Conservation (phyloP, 2,329 filamentous ascomycete species). For the Falciphora oryzae region DNA sequence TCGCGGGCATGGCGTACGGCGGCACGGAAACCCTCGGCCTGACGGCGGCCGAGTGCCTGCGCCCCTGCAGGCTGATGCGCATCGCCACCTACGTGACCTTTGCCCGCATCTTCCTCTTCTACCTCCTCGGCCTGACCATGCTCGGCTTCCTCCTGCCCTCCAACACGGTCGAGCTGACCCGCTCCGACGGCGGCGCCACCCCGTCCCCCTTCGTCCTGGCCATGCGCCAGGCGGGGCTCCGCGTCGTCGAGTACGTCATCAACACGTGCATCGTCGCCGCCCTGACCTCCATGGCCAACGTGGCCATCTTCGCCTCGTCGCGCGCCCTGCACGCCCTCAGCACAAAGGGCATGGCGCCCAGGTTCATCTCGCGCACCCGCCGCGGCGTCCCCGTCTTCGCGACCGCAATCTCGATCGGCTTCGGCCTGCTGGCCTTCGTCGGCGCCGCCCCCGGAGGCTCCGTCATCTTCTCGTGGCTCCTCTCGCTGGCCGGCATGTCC, state of each 20-base stretch:
- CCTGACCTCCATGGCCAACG: slow-evolving; percentile 68
- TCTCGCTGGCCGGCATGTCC: slow-evolving; percentile 63
- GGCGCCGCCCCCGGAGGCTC: slow-evolving; percentile 62
- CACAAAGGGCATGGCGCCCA: slow-evolving; percentile 64
- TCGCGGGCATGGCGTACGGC: slow-evolving; percentile 64
- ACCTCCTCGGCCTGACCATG: slow-evolving; percentile 67
- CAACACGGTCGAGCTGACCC: slow-evolving; percentile 57
- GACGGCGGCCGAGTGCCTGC: slow-evolving; percentile 54
- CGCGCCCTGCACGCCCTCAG: slow-evolving; percentile 72
- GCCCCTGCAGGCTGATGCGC: slow-evolving; percentile 49
- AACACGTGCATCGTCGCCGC: slow-evolving; percentile 73
- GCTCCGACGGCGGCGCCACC: slow-evolving; percentile 50
- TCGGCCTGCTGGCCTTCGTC: slow-evolving; percentile 66
- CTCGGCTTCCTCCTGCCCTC: slow-evolving; percentile 69
- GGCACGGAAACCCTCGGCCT: slow-evolving; percentile 61
- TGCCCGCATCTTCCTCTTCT: slow-evolving; percentile 55
- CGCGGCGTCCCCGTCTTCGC: slow-evolving; percentile 54
- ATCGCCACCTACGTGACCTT: slow-evolving; percentile 55
- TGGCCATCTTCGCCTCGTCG: slow-evolving; percentile 70
- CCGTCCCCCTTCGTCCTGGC: slow-evolving; percentile 70
- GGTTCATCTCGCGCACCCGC: slow-evolving; percentile 56
- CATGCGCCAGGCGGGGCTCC: slow-evolving; percentile 67
- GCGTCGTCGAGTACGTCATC: slow-evolving; percentile 67
- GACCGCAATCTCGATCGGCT: slow-evolving; percentile 63
- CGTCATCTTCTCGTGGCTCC: slow-evolving; percentile 61